A percentile compares a stretch with the other conserved stretches of the same genome.
phyloP scores from a whole-genome alignment of 192 early-diverging fungal genomes.

The Gryganskiella cystojenkinii region DNA sequence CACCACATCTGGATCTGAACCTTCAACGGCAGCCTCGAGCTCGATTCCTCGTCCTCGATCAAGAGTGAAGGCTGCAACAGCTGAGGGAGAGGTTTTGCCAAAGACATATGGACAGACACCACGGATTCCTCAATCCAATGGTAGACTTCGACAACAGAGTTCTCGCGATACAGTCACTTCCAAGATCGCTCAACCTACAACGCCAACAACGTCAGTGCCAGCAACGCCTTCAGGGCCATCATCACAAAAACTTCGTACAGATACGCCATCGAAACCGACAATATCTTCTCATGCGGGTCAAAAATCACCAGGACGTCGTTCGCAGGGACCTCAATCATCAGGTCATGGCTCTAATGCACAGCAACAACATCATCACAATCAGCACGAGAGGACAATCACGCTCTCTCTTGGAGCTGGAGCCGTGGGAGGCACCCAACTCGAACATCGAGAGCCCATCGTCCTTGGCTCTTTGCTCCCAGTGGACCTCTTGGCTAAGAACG shows the following conservation, averaged over 20 bases:
- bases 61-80: constrained; percentile 18
- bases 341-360: constrained; percentile 8
- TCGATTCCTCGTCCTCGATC: constrained; percentile 30
- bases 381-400: constrained; percentile 9
- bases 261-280: neutral
- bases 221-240: neutral
- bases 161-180: neutral
- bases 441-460: constrained; percentile 9
- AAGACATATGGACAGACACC: neutral
- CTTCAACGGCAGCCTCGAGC: neutral
- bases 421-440: neutral
- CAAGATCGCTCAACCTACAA: neutral
- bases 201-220: too few species aligned
- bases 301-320: constrained; percentile 35
- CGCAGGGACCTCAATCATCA: constrained; percentile 13
- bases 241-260: neutral
- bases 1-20: neutral
- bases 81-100: constrained; percentile 18
- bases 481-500: neutral
- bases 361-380: neutral
- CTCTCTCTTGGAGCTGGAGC: neutral
- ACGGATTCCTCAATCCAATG: neutral
- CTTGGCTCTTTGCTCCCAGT: constrained; percentile 11
- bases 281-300: neutral
- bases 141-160: neutral